phyloP scores from a whole-genome alignment of 257 asterid genomes.

The Salvia rosmarinus region DNA sequence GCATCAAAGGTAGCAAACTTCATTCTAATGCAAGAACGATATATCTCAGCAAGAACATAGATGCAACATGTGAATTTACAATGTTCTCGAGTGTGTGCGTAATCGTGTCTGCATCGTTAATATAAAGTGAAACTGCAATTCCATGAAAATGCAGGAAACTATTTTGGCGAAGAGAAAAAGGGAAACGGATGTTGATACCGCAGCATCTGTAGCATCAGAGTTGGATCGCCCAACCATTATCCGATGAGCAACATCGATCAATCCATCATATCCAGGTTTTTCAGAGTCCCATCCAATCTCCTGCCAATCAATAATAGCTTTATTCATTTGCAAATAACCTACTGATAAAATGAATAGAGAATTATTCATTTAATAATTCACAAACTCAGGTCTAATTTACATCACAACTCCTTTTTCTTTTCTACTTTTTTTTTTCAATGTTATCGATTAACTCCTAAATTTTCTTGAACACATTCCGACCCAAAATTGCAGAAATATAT shows the following conservation, averaged over 20 bases:
- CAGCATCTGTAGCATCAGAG: slow-evolving; percentile 65
- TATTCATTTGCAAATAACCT: neutral
- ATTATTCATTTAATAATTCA: neutral
- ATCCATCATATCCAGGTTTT: slow-evolving; percentile 79
- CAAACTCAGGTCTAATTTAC: neutral
- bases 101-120: neutral
- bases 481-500: too few relatives aligned
- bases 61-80: neutral
- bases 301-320: slow-evolving; percentile 40
- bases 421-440: neutral
- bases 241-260: slow-evolving; percentile 78
- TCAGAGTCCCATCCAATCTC: slow-evolving; percentile 87
- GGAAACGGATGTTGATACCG: slow-evolving; percentile 45
- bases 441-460: neutral
- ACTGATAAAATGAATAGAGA: neutral
- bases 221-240: slow-evolving; percentile 70
- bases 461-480: neutral
- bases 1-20: slow-evolving; percentile 7
- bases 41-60: neutral
- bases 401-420: neutral
- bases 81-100: neutral
- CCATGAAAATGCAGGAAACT: neutral
- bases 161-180: neutral
- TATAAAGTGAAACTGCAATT: neutral
- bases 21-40: neutral